phyloP scores from a whole-genome alignment of 1,284 basidiomycete genomes.

The Kwoniella shivajii region DNA sequence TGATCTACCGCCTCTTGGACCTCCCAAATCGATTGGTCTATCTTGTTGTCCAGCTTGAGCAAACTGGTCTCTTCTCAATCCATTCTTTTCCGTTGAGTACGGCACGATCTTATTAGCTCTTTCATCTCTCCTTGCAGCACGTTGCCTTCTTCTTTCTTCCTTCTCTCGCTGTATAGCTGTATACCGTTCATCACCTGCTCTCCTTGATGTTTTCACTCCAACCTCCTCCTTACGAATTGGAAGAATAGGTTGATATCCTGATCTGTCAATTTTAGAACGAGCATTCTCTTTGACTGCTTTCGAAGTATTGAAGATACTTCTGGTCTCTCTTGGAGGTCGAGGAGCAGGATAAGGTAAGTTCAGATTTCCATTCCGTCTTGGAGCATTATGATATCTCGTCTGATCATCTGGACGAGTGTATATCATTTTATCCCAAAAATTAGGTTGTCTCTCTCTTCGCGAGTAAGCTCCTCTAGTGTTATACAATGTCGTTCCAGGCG shows the following conservation, averaged over 20 bases:
- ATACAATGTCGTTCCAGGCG: not conserved
- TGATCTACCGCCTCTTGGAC: not conserved
- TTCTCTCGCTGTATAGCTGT: conserved; percentile 5
- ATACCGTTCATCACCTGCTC: not conserved
- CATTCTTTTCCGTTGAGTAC: not conserved
- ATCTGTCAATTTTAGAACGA: not conserved
- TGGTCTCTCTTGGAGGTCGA: not conserved
- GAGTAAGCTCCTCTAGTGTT: not conserved
- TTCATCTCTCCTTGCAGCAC: conserved; percentile 4
- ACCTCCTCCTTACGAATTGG: not conserved
- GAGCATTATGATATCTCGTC: not conserved
- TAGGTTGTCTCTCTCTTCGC: not conserved
- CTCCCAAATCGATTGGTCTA: conserved; percentile 4
- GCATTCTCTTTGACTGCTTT: not conserved
- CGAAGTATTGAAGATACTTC: not conserved
- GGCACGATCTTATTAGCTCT: not conserved
- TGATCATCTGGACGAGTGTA: conserved; percentile 1
- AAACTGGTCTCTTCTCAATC: conserved; percentile 7
- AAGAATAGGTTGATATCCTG: not conserved
- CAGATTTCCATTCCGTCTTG: not conserved
- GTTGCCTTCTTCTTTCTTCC: conserved; percentile 10
- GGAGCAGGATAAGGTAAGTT: conserved; percentile 1
- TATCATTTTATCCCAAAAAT: conserved; percentile 11
- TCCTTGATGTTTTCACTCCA: not conserved
- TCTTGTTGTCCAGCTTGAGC: conserved; percentile 1